Evolutionary conservation across 2,329 filamentous ascomycete species (phyloP), one percentile per base, ranked within the genome.

Genomic region (Arthroderma sp.): DNA sequence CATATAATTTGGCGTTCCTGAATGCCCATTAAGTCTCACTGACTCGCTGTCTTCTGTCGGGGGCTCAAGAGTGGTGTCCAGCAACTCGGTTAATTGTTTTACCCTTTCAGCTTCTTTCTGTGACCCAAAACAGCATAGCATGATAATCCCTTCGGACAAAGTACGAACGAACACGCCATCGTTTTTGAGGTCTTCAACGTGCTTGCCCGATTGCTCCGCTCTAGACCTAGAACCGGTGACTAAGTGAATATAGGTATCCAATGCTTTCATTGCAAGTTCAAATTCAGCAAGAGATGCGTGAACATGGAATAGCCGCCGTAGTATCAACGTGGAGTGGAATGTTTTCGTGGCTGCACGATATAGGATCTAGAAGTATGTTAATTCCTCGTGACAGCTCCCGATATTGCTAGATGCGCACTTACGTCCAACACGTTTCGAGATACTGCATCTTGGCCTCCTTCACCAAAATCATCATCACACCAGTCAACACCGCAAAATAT

Each of bases 281-380:
- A 95, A 96, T 54, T 98, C 89, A 6, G 87, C 86, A 11, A 95
- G 71, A 2, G 86, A 77, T 11, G 89, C 72, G 61, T 98, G 91
- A 1, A 94, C 82, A 7, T 79, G 81, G 59, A 96, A 96, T 0
- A 98, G 72, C 55, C 88, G 78, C 47, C 89, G 76, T 29, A 98
- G 68, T 49, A 96, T 84, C 6, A 86, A 71, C 1, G 89, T 94
- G 1, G 91, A 98, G 63, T 98, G 91, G 57, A 91, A 98, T 0
- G 88, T 94, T 62, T 91, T 94, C 6, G 83, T 86, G 5, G 89
- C 85, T 22, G 88, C 85, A 34, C 83, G 82, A 62, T 96, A 98
- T 5, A 98, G 72, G 29, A 87, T 84, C 61, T 91, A 45, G 33
- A 32, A 40, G 22, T 3, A 33, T 10, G 37, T 43, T 30, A 48